These are phyloP conservation scores for Talaromyces sp. DNA, from an alignment of 2,329 filamentous ascomycete species.

Conservation along the genomic window DNA sequence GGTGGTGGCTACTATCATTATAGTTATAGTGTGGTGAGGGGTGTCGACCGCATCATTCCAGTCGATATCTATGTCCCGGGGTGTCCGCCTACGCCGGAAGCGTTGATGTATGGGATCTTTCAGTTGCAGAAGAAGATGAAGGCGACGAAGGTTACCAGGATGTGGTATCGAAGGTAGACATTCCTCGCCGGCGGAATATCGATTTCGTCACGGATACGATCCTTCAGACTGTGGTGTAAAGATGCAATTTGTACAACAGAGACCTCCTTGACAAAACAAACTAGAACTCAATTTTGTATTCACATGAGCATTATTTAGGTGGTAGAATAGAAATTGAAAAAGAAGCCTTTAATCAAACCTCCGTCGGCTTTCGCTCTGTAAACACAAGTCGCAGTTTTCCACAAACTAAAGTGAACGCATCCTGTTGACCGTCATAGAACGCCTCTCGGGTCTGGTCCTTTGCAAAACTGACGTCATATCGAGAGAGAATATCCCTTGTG, in stretches of 20 bases:
- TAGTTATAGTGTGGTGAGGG: slow-evolving; percentile 72
- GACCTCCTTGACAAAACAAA: not conserved
- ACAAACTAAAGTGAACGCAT: slow-evolving; percentile 16
- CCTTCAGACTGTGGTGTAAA: not conserved
- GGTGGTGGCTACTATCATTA: slow-evolving; percentile 86
- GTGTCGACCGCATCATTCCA: slow-evolving; percentile 72
- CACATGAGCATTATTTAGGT: not conserved
- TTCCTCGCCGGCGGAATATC: not conserved
- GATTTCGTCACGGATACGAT: not conserved
- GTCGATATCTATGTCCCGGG: slow-evolving; percentile 79
- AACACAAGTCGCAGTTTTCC: slow-evolving; percentile 15
- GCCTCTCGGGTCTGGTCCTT: slow-evolving; percentile 16
- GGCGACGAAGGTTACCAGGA: slow-evolving; percentile 47
- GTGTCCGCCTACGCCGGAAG: slow-evolving; percentile 57
- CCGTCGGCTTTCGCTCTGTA: not conserved
- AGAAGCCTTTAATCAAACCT: not conserved
- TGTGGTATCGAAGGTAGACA: slow-evolving; percentile 54
- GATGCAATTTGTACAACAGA: not conserved
- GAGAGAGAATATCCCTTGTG: slow-evolving; percentile 11
- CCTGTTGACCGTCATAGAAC: slow-evolving; percentile 16
- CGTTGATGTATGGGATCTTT: slow-evolving; percentile 62
- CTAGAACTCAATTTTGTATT: not conserved
- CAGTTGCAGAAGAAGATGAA: slow-evolving; percentile 74
- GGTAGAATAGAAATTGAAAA: not conserved
- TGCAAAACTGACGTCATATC: slow-evolving; percentile 14